Base-by-base conservation (phyloP, 129 eudicot genomes). In the Scalesia atractyloides region DNA sequence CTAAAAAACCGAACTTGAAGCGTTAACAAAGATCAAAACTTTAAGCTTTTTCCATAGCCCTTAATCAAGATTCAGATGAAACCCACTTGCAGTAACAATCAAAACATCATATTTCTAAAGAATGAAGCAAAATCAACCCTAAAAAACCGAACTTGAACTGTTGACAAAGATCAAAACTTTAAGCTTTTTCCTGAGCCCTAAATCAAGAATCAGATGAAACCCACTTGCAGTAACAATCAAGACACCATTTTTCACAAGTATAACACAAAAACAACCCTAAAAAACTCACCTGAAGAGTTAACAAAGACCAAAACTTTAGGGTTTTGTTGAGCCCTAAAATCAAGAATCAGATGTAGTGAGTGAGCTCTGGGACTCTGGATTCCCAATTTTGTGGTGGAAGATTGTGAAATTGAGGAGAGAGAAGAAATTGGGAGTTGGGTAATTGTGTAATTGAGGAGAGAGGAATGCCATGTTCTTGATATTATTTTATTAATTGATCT, bases 301-400 rank as follows among this genome's bases (percentile, higher is more conserved):
- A 48, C 77, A 85, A 90, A 82, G 86, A 87, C 87, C 72, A 66
- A 26, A 41, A 68, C 89, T 81, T 85, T 85, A 74, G 76, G 84
- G 84, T 51, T 70, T 65, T 66, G 72, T 43, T 50, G 61, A 71
- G 84, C 70, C 79, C 69, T 54, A 60, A 3, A 3, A 34, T 44
- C 53, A 61, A 16, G 11, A 61, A 77, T 41, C 9, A 16, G 64
- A 64, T 67, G 47, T 16, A 65, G 59, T 39, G 64, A 66, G 68
- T 68, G 73, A 70, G 58, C 52, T 46, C 54, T 72, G 46, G 33
- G 33, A 26, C 33, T 26, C 33, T 30, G 34, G 34, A 22, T 81
- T 71, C 66, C 57, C 58, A 19, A 76, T 76, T 24, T 75, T 70
- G 76, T 70, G 81, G 72, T 69, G 72, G 70, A 77, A 39, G 8